phyloP scores from a whole-genome alignment of 1,139 yeast genomes.

The Ogataea hybrid region DNA sequence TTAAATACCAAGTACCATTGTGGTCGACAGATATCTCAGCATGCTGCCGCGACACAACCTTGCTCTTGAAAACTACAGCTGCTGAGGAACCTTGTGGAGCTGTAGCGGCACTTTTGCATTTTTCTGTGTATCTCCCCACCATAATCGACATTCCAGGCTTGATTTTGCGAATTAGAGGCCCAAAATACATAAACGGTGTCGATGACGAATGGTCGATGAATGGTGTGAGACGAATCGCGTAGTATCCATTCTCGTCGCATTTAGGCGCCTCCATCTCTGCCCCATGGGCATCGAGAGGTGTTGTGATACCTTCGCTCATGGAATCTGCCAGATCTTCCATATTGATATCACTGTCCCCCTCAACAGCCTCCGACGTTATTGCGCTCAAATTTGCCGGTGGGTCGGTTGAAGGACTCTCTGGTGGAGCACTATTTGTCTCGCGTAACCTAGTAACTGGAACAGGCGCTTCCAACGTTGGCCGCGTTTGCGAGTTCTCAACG shows the following conservation, averaged over 20 bases:
- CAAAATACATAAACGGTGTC: constrained; percentile 75
- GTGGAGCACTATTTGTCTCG: not conserved
- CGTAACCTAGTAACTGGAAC: constrained; percentile 13
- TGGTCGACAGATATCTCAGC: constrained; percentile 76
- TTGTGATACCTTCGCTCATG: constrained; percentile 8
- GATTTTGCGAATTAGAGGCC: constrained; percentile 77
- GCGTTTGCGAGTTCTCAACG: constrained; percentile 13
- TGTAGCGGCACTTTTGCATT: constrained; percentile 69
- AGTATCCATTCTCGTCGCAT: constrained; percentile 49
- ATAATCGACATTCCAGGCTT: constrained; percentile 61
- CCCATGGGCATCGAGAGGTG: constrained; percentile 1
- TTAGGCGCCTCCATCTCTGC: constrained; percentile 6
- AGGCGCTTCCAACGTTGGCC: constrained; percentile 12
- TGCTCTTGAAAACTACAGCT: constrained; percentile 86
- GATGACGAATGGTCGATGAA: constrained; percentile 81
- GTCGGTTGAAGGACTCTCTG: not conserved
- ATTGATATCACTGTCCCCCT: constrained; percentile 18
- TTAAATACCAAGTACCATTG: constrained; percentile 80
- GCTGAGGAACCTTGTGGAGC: constrained; percentile 72
- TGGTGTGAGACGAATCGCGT: constrained; percentile 78
- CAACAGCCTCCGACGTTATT: constrained; percentile 9
- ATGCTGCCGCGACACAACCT: constrained; percentile 90
- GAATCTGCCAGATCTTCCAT: constrained; percentile 14
- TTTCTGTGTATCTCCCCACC: constrained; percentile 85
- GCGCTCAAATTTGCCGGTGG: not conserved